Conservation (phyloP, 2,329 filamentous ascomycete genomes). For the Pseudocercospora pini-densiflorae region DNA sequence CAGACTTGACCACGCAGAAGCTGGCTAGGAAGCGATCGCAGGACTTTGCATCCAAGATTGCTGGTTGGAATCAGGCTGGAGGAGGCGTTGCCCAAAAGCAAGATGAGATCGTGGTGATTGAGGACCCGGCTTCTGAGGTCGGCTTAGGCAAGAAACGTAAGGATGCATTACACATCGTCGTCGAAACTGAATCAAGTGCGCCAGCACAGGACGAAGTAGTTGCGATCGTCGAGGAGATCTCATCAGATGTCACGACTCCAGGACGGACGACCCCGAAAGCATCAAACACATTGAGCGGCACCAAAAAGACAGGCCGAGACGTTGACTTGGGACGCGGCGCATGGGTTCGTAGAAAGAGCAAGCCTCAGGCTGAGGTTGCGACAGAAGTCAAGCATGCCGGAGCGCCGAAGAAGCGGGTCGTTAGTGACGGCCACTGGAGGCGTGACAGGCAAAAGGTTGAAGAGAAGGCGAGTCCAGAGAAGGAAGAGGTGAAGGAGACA, state of each 20-base stretch:
- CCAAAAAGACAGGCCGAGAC: slow-evolving; percentile 32
- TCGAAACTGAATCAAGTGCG: slow-evolving; percentile 25
- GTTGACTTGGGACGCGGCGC: slow-evolving; percentile 41
- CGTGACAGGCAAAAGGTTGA: slow-evolving; percentile 37
- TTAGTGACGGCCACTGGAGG: slow-evolving; percentile 88
- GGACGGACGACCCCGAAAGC: slow-evolving; percentile 15
- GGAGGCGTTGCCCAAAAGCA: slow-evolving; percentile 35
- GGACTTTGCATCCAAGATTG: slow-evolving; percentile 40
- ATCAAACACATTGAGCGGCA: slow-evolving; percentile 8
- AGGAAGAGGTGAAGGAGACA: slow-evolving; percentile 31
- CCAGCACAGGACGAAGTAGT: slow-evolving; percentile 18
- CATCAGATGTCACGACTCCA: slow-evolving; percentile 8
- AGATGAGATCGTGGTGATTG: slow-evolving; percentile 32
- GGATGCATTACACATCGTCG: slow-evolving; percentile 26
- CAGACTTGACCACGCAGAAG: slow-evolving; percentile 31
- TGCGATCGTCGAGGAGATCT: slow-evolving; percentile 20
- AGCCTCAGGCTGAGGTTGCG: slow-evolving; percentile 45
- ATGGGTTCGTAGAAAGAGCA: slow-evolving; percentile 43
- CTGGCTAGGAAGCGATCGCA: slow-evolving; percentile 38
- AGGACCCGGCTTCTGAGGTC: slow-evolving; percentile 16
- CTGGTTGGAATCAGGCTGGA: slow-evolving; percentile 38
- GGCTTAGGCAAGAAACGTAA: slow-evolving; percentile 4
- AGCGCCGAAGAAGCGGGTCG: slow-evolving; percentile 85
- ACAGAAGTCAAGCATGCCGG: slow-evolving; percentile 56
- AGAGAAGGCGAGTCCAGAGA: slow-evolving; percentile 27